Evolutionary conservation across 2,329 filamentous ascomycete genomes (phyloP).

Genomic region (Aureobasidium musti): DNA sequence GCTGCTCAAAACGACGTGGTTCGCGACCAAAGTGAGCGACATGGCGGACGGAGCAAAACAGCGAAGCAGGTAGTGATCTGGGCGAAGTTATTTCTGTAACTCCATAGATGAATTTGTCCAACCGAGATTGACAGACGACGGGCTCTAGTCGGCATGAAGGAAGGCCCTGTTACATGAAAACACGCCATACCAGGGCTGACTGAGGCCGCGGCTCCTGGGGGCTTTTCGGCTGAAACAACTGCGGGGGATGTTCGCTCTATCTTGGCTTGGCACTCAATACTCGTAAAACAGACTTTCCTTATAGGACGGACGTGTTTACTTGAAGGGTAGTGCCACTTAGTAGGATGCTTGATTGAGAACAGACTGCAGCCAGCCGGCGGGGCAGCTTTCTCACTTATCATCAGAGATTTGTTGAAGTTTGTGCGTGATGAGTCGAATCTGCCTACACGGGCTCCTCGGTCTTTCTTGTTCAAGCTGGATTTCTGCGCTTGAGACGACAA

Average conservation of each 20-base stretch:
- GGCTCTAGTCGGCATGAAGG: not conserved
- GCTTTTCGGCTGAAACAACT: conserved; percentile 21
- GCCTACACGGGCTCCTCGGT: not conserved
- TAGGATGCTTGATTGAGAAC: not conserved
- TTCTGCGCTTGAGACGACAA: not conserved
- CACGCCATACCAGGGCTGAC: conserved; percentile 1
- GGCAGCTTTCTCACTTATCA: too few species aligned
- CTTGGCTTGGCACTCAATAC: conserved; percentile 6
- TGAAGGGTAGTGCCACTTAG: not conserved
- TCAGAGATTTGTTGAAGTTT: not conserved
- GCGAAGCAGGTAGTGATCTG: not conserved
- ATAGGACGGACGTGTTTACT: conserved; percentile 1
- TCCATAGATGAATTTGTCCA: not conserved
- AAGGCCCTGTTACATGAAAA: conserved; percentile 7
- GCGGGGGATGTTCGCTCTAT: conserved; percentile 8
- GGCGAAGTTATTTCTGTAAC: not conserved
- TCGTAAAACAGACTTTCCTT: not conserved
- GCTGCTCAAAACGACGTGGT: not conserved
- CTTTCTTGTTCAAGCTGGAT: not conserved
- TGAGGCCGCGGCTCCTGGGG: not conserved
- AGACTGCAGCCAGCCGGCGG: conserved; percentile 10
- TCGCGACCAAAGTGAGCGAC: not conserved
- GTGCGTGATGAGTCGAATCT: not conserved
- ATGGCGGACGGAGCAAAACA: not conserved
- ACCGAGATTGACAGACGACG: not conserved